These are phyloP conservation scores for Casuarina equisetifolia DNA, from an alignment of 306 rosid species.

Conservation along the genomic window DNA sequence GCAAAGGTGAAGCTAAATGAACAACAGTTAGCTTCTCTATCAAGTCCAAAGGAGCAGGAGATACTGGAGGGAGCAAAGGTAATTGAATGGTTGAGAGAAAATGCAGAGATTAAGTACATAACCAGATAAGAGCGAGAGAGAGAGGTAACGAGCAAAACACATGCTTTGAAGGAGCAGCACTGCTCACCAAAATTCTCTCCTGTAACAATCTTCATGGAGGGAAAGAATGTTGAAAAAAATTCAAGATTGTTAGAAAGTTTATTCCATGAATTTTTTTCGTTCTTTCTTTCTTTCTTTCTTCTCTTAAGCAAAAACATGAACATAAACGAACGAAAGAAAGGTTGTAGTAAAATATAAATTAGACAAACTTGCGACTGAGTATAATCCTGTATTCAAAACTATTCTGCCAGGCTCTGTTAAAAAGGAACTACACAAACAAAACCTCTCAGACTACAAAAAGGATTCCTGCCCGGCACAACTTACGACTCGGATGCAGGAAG, in stretches of 20 bases:
- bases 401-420: background rate
- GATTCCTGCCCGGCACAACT: background rate
- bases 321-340: no score
- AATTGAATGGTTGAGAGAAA: conserved; percentile 94
- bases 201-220: conserved; percentile 7
- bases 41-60: conserved; percentile 91
- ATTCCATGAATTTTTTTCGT: conserved; percentile 37
- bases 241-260: background rate
- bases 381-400: background rate
- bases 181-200: background rate
- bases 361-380: background rate
- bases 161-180: background rate
- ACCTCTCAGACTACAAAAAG: background rate
- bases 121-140: conserved; percentile 46
- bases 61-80: conserved; percentile 97
- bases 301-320: no score
- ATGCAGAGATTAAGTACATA: conserved; percentile 65
- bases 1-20: conserved; percentile 66
- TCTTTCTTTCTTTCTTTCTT: background rate
- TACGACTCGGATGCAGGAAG: background rate
- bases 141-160: conserved; percentile 22
- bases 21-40: conserved; percentile 73
- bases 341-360: no score
- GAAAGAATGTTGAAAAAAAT: conserved; percentile 7
- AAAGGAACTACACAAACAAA: background rate